These are phyloP conservation scores for Aristolochia contorta DNA, from an alignment of 164 flowering plant species.

Conservation along the genomic window DNA sequence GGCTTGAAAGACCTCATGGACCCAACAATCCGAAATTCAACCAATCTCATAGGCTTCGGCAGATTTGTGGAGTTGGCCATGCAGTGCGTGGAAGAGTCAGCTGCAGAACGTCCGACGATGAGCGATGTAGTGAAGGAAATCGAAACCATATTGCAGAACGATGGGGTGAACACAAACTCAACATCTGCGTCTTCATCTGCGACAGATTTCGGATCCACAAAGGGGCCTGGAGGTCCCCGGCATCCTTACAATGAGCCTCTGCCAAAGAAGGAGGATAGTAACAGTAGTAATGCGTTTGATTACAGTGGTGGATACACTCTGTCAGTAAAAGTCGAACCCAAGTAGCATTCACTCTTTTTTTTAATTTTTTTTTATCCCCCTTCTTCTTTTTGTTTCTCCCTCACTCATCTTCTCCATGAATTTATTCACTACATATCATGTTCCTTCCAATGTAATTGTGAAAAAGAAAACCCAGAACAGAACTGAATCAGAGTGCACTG, in stretches of 20 bases:
- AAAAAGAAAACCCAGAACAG: too few species aligned
- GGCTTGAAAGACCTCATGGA: slow-evolving; percentile 62
- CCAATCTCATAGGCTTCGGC: slow-evolving; percentile 39
- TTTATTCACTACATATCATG: too few species aligned
- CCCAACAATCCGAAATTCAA: slow-evolving; percentile 34
- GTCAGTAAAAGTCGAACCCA: slow-evolving; percentile 60
- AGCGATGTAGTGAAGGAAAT: slow-evolving; percentile 66
- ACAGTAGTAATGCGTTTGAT: slow-evolving; percentile 43
- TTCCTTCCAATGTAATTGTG: too few species aligned
- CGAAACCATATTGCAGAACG: slow-evolving; percentile 60
- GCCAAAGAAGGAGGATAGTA: slow-evolving; percentile 29
- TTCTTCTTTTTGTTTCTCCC: not conserved
- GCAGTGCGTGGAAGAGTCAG: slow-evolving; percentile 82
- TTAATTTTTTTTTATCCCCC: not conserved
- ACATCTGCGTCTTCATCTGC: slow-evolving; percentile 84
- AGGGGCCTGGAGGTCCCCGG: slow-evolving; percentile 20
- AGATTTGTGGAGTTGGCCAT: slow-evolving; percentile 74
- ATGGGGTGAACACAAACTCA: slow-evolving; percentile 57
- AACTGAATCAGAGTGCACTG: too few species aligned
- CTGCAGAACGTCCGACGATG: slow-evolving; percentile 83
- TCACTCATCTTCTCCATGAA: too few species aligned
- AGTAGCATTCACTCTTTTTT: slow-evolving; percentile 23
- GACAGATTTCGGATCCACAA: slow-evolving; percentile 53
- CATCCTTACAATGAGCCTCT: slow-evolving; percentile 47
- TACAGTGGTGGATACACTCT: slow-evolving; percentile 69